Conservation (phyloP, 1,284 basidiomycete genomes). For the Moniliella sp. region DNA sequence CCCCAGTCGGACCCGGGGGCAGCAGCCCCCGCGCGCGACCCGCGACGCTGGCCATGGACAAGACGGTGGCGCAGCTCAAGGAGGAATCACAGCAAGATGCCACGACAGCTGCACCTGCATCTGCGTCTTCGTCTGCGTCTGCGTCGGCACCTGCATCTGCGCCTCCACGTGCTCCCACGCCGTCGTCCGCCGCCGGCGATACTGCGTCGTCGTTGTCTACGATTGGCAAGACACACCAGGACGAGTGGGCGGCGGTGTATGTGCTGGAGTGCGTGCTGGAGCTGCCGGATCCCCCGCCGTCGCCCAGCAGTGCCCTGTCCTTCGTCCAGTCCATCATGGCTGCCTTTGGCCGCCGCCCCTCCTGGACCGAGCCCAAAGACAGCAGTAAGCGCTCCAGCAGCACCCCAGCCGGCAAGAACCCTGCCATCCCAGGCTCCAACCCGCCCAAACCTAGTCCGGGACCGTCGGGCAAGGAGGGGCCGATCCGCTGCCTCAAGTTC, state of each 20-base stretch:
- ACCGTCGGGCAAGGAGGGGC: constrained; percentile 3
- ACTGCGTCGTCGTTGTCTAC: constrained; percentile 7
- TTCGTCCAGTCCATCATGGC: constrained; percentile 25
- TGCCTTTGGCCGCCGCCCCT: constrained; percentile 15
- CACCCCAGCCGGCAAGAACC: constrained; percentile 8
- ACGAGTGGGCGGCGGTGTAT: constrained; percentile 19
- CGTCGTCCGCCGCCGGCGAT: constrained; percentile 8
- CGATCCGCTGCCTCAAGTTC: constrained; percentile 15
- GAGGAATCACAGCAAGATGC: constrained; percentile 25
- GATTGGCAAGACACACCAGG: constrained; percentile 6
- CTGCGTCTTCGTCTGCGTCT: constrained; percentile 1
- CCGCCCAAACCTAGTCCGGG: constrained; percentile 2
- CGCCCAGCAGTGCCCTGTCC: constrained; percentile 5
- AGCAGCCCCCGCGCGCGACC: too few relatives aligned
- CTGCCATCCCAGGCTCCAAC: constrained; percentile 1
- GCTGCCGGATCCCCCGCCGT: constrained; percentile 2
- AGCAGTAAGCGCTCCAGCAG: neutral
- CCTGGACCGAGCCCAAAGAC: constrained; percentile 1
- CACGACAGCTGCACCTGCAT: constrained; percentile 8
- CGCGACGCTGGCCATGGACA: too few relatives aligned
- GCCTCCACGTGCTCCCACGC: constrained; percentile 1
- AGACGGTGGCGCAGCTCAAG: too few relatives aligned
- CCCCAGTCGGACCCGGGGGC: constrained; percentile 9
- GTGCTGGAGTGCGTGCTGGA: constrained; percentile 26
- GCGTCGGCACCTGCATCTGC: constrained; percentile 2